These are phyloP conservation scores for Capronia coronata DNA, from an alignment of 2,329 filamentous ascomycete species.

Conservation along the genomic window DNA sequence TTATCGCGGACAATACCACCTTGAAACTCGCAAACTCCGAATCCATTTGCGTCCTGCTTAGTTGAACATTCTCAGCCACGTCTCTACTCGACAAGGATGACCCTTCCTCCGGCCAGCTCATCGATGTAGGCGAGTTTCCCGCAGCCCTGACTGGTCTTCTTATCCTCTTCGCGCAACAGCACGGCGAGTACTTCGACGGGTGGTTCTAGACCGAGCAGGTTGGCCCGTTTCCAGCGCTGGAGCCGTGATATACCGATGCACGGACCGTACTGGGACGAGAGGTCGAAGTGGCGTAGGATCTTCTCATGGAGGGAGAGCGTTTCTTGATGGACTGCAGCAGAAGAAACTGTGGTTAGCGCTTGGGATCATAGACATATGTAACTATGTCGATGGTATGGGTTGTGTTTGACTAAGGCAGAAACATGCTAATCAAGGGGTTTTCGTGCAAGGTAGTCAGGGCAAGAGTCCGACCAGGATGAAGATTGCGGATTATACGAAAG, in stretches of 20 bases:
- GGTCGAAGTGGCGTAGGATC: slow-evolving; percentile 84
- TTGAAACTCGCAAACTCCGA: neutral
- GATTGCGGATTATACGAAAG: too few species aligned
- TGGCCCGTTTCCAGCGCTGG: slow-evolving; percentile 81
- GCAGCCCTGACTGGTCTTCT: slow-evolving; percentile 19
- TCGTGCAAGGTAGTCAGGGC: too few species aligned
- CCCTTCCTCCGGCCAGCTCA: slow-evolving; percentile 23
- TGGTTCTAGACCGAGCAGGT: slow-evolving; percentile 73
- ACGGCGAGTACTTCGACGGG: slow-evolving; percentile 87
- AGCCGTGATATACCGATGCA: slow-evolving; percentile 76
- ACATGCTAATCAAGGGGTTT: too few species aligned
- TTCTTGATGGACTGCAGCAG: slow-evolving; percentile 62
- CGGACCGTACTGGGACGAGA: slow-evolving; percentile 84
- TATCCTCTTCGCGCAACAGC: slow-evolving; percentile 58
- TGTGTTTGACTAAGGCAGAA: neutral
- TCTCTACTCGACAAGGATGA: slow-evolving; percentile 17
- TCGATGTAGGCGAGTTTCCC: slow-evolving; percentile 27
- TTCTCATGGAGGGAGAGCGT: slow-evolving; percentile 70
- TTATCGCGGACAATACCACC: neutral
- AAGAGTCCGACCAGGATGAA: too few species aligned
- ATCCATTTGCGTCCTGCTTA: neutral
- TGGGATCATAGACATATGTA: neutral
- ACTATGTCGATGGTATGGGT: neutral
- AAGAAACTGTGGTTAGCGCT: too few species aligned
- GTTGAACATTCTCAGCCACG: neutral